A percentile compares a stretch with the other conserved stretches of the same genome.
phyloP scores from a whole-genome alignment of 495 filamentous ascomycete genomes.

The Pseudoneurospora amorphoporcata region DNA sequence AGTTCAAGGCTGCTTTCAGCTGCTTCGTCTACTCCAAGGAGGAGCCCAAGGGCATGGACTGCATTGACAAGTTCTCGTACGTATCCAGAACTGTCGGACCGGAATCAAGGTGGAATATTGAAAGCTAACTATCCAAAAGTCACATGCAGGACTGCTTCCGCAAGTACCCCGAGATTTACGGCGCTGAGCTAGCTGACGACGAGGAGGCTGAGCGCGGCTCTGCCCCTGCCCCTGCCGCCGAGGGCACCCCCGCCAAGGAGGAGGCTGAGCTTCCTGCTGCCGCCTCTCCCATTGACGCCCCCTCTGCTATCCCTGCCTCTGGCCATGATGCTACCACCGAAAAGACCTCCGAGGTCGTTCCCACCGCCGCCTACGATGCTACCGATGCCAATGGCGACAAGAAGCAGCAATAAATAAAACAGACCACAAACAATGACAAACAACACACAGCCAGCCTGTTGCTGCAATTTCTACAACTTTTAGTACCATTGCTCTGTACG shows the following conservation, averaged over 20 bases:
- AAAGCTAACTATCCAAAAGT: conserved; percentile 37
- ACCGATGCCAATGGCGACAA: conserved; percentile 18
- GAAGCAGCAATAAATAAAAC: conserved; percentile 7
- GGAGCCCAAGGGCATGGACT: conserved; percentile 98
- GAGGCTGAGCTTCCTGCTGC: neutral
- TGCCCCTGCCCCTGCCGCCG: conserved; percentile 3
- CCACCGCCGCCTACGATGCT: conserved; percentile 15
- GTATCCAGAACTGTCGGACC: conserved; percentile 15
- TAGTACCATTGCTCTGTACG: neutral
- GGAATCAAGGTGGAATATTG: neutral
- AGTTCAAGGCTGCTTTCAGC: conserved; percentile 91
- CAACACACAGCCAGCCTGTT: neutral
- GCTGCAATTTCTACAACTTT: neutral
- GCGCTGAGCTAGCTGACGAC: conserved; percentile 77
- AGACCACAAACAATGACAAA: neutral
- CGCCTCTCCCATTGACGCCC: neutral
- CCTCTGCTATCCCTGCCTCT: neutral
- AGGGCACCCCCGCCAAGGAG: conserved; percentile 3
- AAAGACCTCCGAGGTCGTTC: neutral
- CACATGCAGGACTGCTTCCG: conserved; percentile 97
- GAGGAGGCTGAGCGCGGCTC: conserved; percentile 39
- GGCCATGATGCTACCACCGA: neutral
- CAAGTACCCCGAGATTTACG: conserved; percentile 82
- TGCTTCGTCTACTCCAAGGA: conserved; percentile 92
- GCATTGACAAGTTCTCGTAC: conserved; percentile 96